A percentile compares a stretch with the other conserved stretches of the same genome.
Conservation (phyloP, 2,329 filamentous ascomycete species). For the Gyromitra esculenta region DNA sequence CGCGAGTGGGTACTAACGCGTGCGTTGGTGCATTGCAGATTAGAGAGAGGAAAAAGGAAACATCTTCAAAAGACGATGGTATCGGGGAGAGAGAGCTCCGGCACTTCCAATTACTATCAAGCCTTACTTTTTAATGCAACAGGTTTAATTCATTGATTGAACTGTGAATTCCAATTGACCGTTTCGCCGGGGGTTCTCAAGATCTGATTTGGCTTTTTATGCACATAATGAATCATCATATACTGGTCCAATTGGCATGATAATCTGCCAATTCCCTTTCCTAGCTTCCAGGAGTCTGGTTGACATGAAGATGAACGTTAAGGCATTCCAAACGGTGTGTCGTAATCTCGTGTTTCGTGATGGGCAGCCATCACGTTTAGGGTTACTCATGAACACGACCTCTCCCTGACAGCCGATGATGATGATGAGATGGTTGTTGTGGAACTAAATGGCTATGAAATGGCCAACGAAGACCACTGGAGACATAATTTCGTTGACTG, state of each 20-base stretch:
- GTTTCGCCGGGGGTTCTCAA: not conserved
- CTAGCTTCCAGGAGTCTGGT: conserved; percentile 3
- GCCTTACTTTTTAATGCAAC: conserved; percentile 13
- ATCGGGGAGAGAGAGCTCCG: conserved; percentile 1
- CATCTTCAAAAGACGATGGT: conserved; percentile 5
- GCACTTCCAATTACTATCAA: conserved; percentile 27
- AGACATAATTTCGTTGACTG: not conserved
- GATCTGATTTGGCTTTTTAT: conserved; percentile 1
- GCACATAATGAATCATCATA: conserved; percentile 31
- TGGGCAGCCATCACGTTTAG: conserved; percentile 40
- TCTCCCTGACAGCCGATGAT: conserved; percentile 31
- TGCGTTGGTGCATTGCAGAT: conserved; percentile 35
- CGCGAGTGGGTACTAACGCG: conserved; percentile 34
- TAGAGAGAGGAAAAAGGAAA: conserved; percentile 19
- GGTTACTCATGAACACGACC: conserved; percentile 21
- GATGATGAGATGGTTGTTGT: conserved; percentile 50
- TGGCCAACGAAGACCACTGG: conserved; percentile 34
- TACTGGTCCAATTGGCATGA: conserved; percentile 6
- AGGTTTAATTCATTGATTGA: not conserved
- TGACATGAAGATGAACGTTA: conserved; percentile 30
- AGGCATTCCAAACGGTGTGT: conserved; percentile 43
- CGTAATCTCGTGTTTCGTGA: conserved; percentile 40
- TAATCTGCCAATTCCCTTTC: conserved; percentile 3
- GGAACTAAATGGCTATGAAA: conserved; percentile 28
- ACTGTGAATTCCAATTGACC: conserved; percentile 19